These are phyloP conservation scores for Teratosphaeria gauchensis DNA, from an alignment of 2,329 filamentous ascomycete species.

Conservation along the genomic window DNA sequence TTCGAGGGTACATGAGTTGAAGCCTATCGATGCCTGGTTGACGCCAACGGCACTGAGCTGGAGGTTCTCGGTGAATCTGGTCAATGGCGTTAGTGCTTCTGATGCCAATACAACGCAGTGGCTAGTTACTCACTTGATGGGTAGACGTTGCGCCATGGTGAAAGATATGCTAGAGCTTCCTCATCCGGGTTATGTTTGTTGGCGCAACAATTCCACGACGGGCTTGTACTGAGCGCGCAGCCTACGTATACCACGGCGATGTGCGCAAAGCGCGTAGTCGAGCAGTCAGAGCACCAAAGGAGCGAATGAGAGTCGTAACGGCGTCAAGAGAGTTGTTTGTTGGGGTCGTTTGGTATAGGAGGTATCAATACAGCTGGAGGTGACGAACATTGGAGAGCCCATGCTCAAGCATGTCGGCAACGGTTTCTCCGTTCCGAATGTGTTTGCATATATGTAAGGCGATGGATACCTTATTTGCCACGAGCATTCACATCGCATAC, in stretches of 20 bases:
- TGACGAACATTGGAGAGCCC: not conserved
- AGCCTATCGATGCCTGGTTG: slow-evolving; percentile 64
- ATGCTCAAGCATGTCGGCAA: not conserved
- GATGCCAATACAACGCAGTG: not conserved
- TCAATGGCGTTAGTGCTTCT: not conserved
- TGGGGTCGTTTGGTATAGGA: slow-evolving; percentile 21
- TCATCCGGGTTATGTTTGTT: slow-evolving; percentile 16
- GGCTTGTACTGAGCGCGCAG: not conserved
- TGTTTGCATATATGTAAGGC: not conserved
- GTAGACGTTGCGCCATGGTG: slow-evolving; percentile 55
- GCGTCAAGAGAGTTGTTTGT: slow-evolving; percentile 12
- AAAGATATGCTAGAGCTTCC: slow-evolving; percentile 8
- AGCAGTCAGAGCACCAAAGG: slow-evolving; percentile 14
- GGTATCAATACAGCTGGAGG: not conserved
- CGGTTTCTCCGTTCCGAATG: not conserved
- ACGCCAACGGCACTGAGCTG: slow-evolving; percentile 48
- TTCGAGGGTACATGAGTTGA: slow-evolving; percentile 91
- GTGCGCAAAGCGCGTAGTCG: slow-evolving; percentile 7
- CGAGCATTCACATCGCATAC: too few species aligned
- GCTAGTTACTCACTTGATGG: slow-evolving; percentile 56
- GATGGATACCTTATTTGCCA: too few species aligned
- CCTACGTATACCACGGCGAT: slow-evolving; percentile 3
- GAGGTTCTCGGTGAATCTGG: slow-evolving; percentile 69
- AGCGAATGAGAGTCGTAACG: slow-evolving; percentile 25
- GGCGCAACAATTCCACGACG: slow-evolving; percentile 8